These are phyloP conservation scores for Pseudomonodictys pantanalensis DNA, from an alignment of 495 filamentous ascomycete genomes.

Conservation along the genomic window DNA sequence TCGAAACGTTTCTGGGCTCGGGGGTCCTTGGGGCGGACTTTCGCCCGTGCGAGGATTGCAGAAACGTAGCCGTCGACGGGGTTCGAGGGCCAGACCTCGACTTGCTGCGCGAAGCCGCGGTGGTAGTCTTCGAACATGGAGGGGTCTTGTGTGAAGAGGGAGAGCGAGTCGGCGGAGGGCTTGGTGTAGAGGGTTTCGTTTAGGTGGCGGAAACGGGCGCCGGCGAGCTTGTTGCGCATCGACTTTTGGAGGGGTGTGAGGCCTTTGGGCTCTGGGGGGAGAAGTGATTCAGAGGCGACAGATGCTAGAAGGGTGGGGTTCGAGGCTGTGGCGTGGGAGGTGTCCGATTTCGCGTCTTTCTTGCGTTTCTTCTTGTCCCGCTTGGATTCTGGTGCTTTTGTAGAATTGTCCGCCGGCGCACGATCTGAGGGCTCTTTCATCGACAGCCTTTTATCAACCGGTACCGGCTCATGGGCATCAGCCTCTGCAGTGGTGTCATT, in stretches of 20 bases:
- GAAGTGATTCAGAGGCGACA: constrained; percentile 31
- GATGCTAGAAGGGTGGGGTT: constrained; percentile 26
- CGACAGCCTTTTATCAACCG: constrained; percentile 15
- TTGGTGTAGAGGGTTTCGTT: constrained; percentile 95
- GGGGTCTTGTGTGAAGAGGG: constrained; percentile 74
- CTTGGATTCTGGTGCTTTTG: constrained; percentile 4
- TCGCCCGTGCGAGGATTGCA: constrained; percentile 59
- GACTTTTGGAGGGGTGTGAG: constrained; percentile 88
- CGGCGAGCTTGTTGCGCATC: constrained; percentile 90
- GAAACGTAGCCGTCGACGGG: constrained; percentile 80
- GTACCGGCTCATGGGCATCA: constrained; percentile 27
- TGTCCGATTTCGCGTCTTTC: constrained; percentile 17
- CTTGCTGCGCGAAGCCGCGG: constrained; percentile 88
- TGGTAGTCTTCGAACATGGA: constrained; percentile 95
- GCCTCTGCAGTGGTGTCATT: constrained; percentile 31
- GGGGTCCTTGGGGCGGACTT: constrained; percentile 26
- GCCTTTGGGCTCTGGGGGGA: constrained; percentile 44
- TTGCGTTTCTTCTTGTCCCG: constrained; percentile 38
- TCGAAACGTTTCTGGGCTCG: constrained; percentile 37
- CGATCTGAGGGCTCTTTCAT: constrained; percentile 34
- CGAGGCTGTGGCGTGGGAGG: neutral
- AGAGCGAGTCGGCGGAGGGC: constrained; percentile 71
- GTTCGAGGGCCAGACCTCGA: constrained; percentile 92
- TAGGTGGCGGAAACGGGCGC: constrained; percentile 92
- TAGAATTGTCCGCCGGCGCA: neutral